Evolutionary conservation across 2,329 filamentous ascomycete genomes (phyloP).

Genomic region (Blastomyces silverae): DNA sequence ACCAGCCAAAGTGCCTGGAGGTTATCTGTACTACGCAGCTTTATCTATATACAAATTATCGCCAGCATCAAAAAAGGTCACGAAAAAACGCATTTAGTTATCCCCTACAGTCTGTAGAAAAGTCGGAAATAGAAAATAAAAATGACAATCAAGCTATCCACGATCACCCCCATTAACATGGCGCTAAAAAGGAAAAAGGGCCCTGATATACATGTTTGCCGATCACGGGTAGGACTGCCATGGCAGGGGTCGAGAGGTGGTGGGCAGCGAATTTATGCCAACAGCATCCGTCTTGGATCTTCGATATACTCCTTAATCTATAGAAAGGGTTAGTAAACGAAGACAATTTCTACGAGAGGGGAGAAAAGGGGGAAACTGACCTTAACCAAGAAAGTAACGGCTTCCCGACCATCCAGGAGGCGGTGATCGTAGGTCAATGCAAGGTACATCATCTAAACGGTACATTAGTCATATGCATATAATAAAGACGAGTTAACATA

Average conservation of each 20-base stretch:
- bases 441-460: slow-evolving; percentile 83
- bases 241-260: not conserved
- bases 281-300: slow-evolving; percentile 85
- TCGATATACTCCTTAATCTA: slow-evolving; percentile 91
- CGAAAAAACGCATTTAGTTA: not conserved
- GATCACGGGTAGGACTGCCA: not conserved
- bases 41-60: slow-evolving; percentile 8
- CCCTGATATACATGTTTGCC: not conserved
- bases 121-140: not conserved
- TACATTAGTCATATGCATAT: not conserved
- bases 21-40: not conserved
- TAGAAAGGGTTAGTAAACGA: slow-evolving; percentile 17
- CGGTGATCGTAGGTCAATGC: slow-evolving; percentile 97
- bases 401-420: slow-evolving; percentile 88
- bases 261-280: slow-evolving; percentile 38
- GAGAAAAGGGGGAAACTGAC: slow-evolving; percentile 31
- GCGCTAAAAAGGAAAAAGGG: not conserved
- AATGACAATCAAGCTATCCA: not conserved
- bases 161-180: not conserved
- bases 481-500: not conserved
- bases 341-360: not conserved
- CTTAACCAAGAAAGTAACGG: slow-evolving; percentile 93
- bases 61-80: not conserved
- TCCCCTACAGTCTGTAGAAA: not conserved
- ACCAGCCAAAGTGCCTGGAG: not conserved